Percentiles rank a stretch among this genome's conserved stretches.
phyloP scores from a whole-genome alignment of 139 green algal genomes.

The Chara braunii region DNA sequence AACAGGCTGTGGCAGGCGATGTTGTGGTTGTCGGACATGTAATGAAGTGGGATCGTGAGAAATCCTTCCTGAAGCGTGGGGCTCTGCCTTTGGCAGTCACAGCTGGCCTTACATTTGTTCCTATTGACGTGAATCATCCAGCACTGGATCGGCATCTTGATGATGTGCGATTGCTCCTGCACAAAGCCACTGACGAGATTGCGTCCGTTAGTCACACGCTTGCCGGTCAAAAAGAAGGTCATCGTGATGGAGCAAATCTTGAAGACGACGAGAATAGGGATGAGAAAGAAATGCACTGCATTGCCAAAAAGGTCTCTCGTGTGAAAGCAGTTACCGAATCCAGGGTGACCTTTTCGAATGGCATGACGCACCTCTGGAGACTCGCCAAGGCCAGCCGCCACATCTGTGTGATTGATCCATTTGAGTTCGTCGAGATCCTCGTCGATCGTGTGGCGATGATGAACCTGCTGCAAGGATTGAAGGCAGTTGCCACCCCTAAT shows the following conservation, averaged over 20 bases:
- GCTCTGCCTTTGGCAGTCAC: background rate
- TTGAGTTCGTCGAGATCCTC: conserved; percentile 4
- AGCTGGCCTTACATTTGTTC: conserved; percentile 40
- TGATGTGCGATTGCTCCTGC: conserved; percentile 54
- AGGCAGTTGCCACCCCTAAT: background rate
- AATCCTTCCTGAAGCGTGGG: too few species aligned
- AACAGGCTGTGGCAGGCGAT: too few species aligned
- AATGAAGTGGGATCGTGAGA: too few species aligned
- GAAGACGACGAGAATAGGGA: background rate
- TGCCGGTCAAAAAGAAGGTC: background rate
- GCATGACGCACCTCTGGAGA: too few species aligned
- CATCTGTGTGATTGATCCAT: conserved; percentile 17
- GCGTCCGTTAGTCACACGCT: background rate
- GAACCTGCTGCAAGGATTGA: conserved; percentile 12
- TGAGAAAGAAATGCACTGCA: background rate
- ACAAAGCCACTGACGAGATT: conserved; percentile 63
- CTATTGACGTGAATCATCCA: conserved; percentile 41
- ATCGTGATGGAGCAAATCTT: background rate
- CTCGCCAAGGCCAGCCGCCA: background rate
- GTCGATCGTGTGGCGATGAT: conserved; percentile 36
- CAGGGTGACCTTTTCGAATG: background rate
- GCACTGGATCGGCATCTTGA: conserved; percentile 39
- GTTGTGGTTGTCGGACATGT: too few species aligned
- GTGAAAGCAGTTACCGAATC: background rate
- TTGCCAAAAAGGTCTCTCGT: conserved; percentile 3